These are phyloP conservation scores for Podospora fimiseda DNA, from an alignment of 495 filamentous ascomycete genomes.

Conservation along the genomic window DNA sequence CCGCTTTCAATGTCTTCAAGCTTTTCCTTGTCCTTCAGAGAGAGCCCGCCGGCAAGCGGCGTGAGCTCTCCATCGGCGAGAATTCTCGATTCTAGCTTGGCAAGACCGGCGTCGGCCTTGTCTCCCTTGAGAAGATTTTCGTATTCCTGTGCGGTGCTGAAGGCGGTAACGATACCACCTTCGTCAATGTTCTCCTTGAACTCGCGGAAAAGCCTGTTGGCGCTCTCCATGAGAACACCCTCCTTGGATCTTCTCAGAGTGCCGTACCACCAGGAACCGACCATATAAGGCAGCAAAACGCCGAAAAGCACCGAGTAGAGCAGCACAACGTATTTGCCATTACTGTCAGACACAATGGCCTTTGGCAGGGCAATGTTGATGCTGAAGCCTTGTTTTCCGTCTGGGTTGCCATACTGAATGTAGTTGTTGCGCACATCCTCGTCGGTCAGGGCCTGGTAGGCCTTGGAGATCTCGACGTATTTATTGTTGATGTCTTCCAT, in stretches of 20 bases:
- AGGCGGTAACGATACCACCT: slow-evolving; percentile 67
- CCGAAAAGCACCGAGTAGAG: slow-evolving; percentile 83
- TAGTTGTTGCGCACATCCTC: slow-evolving; percentile 96
- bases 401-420: slow-evolving; percentile 89
- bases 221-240: slow-evolving; percentile 81
- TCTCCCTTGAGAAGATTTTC: slow-evolving; percentile 59
- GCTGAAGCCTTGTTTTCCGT: slow-evolving; percentile 95
- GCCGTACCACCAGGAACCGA: slow-evolving; percentile 98
- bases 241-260: slow-evolving; percentile 88
- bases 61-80: slow-evolving; percentile 48
- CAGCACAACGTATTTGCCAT: slow-evolving; percentile 89
- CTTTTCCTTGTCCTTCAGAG: slow-evolving; percentile 63
- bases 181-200: slow-evolving; percentile 78
- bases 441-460: slow-evolving; percentile 94
- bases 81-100: slow-evolving; percentile 75
- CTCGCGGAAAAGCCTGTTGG: slow-evolving; percentile 86
- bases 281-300: slow-evolving; percentile 84
- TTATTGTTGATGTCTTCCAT: slow-evolving; percentile 74
- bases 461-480: slow-evolving; percentile 93
- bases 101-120: slow-evolving; percentile 65
- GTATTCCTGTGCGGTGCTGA: slow-evolving; percentile 81
- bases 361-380: slow-evolving; percentile 95
- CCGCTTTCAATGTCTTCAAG: slow-evolving; percentile 63
- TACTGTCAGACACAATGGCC: slow-evolving; percentile 85
- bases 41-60: slow-evolving; percentile 49